phyloP scores from a whole-genome alignment of 2,329 filamentous ascomycete species.

The Lasiodiplodia sp. region DNA sequence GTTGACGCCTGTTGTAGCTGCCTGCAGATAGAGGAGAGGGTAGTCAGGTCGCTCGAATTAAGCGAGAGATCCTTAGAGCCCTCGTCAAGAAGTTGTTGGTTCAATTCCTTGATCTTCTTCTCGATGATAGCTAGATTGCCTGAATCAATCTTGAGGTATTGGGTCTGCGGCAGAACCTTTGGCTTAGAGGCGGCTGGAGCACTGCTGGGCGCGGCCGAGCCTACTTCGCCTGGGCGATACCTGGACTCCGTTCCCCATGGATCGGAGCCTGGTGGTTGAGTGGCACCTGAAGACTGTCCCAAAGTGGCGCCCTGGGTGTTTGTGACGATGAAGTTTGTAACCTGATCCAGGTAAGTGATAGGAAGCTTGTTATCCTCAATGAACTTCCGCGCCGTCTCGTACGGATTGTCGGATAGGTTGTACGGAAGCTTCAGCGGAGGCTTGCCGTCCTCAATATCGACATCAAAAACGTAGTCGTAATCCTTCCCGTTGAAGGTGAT shows the following conservation, averaged over 20 bases:
- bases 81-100: slow-evolving; percentile 72
- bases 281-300: slow-evolving; percentile 63
- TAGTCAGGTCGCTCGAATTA: slow-evolving; percentile 73
- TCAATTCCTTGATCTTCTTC: slow-evolving; percentile 79
- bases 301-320: slow-evolving; percentile 89
- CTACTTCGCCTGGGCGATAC: slow-evolving; percentile 75
- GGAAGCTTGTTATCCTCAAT: slow-evolving; percentile 88
- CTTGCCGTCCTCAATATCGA: slow-evolving; percentile 94
- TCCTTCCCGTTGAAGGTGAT: slow-evolving; percentile 79
- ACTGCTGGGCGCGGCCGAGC: slow-evolving; percentile 46
- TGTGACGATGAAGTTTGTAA: slow-evolving; percentile 88
- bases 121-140: slow-evolving; percentile 75
- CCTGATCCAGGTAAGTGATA: slow-evolving; percentile 85
- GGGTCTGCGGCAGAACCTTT: slow-evolving; percentile 77
- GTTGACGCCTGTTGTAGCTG: slow-evolving; percentile 63
- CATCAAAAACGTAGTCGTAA: slow-evolving; percentile 96
- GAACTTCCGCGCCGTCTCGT: slow-evolving; percentile 90
- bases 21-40: slow-evolving; percentile 67
- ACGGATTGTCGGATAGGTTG: slow-evolving; percentile 91
- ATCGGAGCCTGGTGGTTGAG: slow-evolving; percentile 64
- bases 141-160: slow-evolving; percentile 78
- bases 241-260: slow-evolving; percentile 80
- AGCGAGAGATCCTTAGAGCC: slow-evolving; percentile 78
- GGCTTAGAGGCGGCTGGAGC: slow-evolving; percentile 50
- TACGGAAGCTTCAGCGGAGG: slow-evolving; percentile 92